Conservation (phyloP, 2,329 filamentous ascomycete species). For the Fusarium tuaranense region DNA sequence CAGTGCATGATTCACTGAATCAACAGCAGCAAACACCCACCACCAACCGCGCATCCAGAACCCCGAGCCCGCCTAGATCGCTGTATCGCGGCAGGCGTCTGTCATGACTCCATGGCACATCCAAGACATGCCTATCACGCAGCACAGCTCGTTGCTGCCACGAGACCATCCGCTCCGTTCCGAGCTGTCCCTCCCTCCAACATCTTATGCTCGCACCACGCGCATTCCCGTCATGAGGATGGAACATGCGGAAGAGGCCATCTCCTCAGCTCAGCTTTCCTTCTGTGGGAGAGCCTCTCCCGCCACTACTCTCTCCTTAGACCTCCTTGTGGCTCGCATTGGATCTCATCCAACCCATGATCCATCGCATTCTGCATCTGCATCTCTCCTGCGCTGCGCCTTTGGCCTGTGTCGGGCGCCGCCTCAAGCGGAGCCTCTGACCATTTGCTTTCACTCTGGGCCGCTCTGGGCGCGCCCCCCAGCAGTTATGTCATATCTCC, state of each 20-base stretch:
- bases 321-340: conserved; percentile 5
- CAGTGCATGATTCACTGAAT: conserved; percentile 30
- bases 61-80: conserved; percentile 31
- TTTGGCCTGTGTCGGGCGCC: conserved; percentile 32
- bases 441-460: conserved; percentile 27
- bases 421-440: conserved; percentile 35
- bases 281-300: conserved; percentile 1
- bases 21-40: conserved; percentile 23
- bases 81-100: conserved; percentile 30
- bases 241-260: conserved; percentile 22
- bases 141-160: conserved; percentile 36
- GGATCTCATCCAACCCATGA: conserved; percentile 27
- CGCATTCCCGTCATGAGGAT: conserved; percentile 38
- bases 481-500: conserved; percentile 47
- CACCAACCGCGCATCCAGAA: conserved; percentile 27
- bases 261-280: conserved; percentile 12
- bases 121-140: conserved; percentile 44
- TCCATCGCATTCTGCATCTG: conserved; percentile 36
- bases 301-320: not conserved
- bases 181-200: conserved; percentile 22
- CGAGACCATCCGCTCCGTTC: conserved; percentile 40
- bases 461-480: conserved; percentile 16
- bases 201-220: conserved; percentile 33
- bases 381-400: conserved; percentile 31
- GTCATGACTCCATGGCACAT: conserved; percentile 34